Base-by-base conservation (phyloP, 2,329 filamentous ascomycete genomes). In the Colletotrichum magnum region DNA sequence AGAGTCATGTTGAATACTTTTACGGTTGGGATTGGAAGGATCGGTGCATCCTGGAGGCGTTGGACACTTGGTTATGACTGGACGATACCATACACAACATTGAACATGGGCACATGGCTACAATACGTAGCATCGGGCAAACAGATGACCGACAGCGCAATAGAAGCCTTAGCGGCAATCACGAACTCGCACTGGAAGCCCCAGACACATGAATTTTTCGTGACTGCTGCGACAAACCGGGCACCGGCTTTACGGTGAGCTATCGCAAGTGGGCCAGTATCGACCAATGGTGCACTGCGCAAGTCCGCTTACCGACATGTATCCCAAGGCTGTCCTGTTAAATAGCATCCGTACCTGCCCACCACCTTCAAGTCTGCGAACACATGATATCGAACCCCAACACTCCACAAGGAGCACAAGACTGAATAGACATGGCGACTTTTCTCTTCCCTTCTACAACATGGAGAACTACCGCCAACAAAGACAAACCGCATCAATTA, bases 141-240 rank as follows among this genome's bases (percentile, higher is more conserved):
- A 67, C 63, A 69, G 67, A 32, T 13, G 16, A 67, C 67, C 67
- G 63, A 69, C 39, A 58, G 5, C 18, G 10, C n/a, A 60, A 66
- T 66, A 67, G 62, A 69, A 52, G 52, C 47, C 47, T 7, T 10
- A 5, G 12, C 12, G 47, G 47, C 47, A 64, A 64, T 58, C 28
- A 41, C 6, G 9, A n/a, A 47, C 45, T n/a, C 32, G 7, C 32
- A 36, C 9, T 36, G 2, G 7, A 36, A 2, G 32, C 32, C 7
- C 32, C 7, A 36, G 32, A 36, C 3, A 10, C 7, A 36, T 36
- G 10, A 36, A 36, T 1, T 4, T 36, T 36, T 10, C 9, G 32
- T 36, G 32, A 36, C 32, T 10, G 32, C 28, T 9, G 28, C 32
- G 2, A 36, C 7, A 36, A 10, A 36, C 21, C 21, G 21, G 21